Evolutionary conservation across 108 stramenopile species (phyloP).

Genomic region (Cylindrotheca closterium): DNA sequence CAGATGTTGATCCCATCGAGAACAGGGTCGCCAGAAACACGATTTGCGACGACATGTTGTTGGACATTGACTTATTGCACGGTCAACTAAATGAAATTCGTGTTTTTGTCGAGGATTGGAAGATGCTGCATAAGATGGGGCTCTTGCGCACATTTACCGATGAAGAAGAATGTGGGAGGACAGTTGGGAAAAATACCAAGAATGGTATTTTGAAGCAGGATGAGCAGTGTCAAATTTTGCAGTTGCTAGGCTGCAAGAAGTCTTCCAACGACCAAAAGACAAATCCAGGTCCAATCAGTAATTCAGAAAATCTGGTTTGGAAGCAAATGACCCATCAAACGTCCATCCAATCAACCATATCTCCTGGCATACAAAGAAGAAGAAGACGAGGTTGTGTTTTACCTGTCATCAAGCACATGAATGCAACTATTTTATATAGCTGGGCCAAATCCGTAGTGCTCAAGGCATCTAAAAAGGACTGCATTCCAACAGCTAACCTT

Average conservation of each 20-base stretch:
- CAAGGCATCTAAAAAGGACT: slow-evolving; percentile 21
- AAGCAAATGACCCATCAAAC: slow-evolving; percentile 80
- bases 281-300: background rate
- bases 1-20: background rate
- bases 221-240: slow-evolving; percentile 52
- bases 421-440: slow-evolving; percentile 47
- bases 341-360: slow-evolving; percentile 31
- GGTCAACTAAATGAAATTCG: slow-evolving; percentile 24
- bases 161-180: slow-evolving; percentile 82
- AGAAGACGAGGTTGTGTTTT: slow-evolving; percentile 28
- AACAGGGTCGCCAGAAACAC: background rate
- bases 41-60: slow-evolving; percentile 10
- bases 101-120: slow-evolving; percentile 45
- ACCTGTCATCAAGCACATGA: slow-evolving; percentile 69
- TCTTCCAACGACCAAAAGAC: slow-evolving; percentile 11
- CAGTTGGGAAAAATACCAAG: slow-evolving; percentile 45
- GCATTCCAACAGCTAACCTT: slow-evolving; percentile 21
- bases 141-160: slow-evolving; percentile 62
- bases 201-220: slow-evolving; percentile 53
- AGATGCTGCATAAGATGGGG: slow-evolving; percentile 55
- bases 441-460: slow-evolving; percentile 38
- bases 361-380: background rate
- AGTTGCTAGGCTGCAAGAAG: slow-evolving; percentile 37
- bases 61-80: slow-evolving; percentile 24
- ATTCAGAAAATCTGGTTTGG: slow-evolving; percentile 59